These are phyloP conservation scores for Phialophora expanda DNA, from an alignment of 2,329 filamentous ascomycete genomes.

Conservation along the genomic window DNA sequence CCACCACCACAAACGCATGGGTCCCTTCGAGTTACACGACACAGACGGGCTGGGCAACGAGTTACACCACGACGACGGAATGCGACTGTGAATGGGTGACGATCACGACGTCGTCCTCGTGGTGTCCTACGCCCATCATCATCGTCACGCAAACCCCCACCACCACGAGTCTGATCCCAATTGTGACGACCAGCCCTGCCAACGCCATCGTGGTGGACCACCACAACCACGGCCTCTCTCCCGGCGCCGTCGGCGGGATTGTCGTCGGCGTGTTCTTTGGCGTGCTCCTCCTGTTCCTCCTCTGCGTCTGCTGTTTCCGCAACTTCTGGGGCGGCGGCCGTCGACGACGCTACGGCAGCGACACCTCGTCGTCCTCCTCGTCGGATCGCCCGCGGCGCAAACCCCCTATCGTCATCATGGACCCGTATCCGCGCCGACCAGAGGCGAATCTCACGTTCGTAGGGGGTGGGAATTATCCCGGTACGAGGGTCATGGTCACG, in stretches of 20 bases:
- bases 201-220: slow-evolving; percentile 24
- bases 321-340: background rate
- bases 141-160: slow-evolving; percentile 2
- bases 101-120: slow-evolving; percentile 6
- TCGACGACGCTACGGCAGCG: slow-evolving; percentile 19
- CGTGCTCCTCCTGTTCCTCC: slow-evolving; percentile 29
- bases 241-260: slow-evolving; percentile 32
- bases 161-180: slow-evolving; percentile 18
- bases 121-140: slow-evolving; percentile 18
- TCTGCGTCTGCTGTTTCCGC: slow-evolving; percentile 32
- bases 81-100: slow-evolving; percentile 13
- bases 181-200: slow-evolving; percentile 24
- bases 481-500: slow-evolving; percentile 33
- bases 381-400: slow-evolving; percentile 16
- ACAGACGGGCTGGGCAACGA: slow-evolving; percentile 6
- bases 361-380: slow-evolving; percentile 17
- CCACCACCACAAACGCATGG: slow-evolving; percentile 3
- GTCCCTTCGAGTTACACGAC: slow-evolving; percentile 9
- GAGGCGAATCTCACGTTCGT: slow-evolving; percentile 33
- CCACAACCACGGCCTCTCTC: slow-evolving; percentile 25
- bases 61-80: slow-evolving; percentile 19
- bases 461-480: slow-evolving; percentile 30
- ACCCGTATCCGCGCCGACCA: slow-evolving; percentile 28
- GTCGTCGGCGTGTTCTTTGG: slow-evolving; percentile 35
- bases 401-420: slow-evolving; percentile 17